Evolutionary conservation across 257 asterid genomes (phyloP).

Genomic region (Parsonsia alboflavescens): DNA sequence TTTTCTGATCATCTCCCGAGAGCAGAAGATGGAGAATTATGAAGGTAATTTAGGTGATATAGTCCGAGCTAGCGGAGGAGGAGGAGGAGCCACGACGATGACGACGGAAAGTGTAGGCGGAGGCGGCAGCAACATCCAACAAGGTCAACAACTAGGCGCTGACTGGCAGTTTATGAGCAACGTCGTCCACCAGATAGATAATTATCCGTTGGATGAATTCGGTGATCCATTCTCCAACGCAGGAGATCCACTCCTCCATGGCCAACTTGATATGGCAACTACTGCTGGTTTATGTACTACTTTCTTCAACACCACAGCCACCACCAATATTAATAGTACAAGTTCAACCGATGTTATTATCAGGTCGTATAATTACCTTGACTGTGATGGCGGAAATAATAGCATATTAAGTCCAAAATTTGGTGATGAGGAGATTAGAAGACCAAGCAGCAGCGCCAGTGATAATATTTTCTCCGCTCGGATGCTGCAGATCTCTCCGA

Average conservation of each 20-base stretch:
- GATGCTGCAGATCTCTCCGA: constrained; percentile 79
- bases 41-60: constrained; percentile 85
- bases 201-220: constrained; percentile 37
- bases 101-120: constrained; percentile 2
- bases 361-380: background rate
- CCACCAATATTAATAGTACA: no score
- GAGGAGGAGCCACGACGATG: background rate
- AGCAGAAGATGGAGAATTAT: constrained; percentile 48
- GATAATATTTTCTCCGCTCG: constrained; percentile 46
- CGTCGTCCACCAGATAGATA: constrained; percentile 3
- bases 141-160: constrained; percentile 6
- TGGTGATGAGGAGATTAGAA: constrained; percentile 36
- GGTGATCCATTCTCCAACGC: constrained; percentile 68
- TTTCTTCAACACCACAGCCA: constrained; percentile 16
- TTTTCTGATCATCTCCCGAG: constrained; percentile 7
- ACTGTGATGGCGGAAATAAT: background rate
- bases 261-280: constrained; percentile 21
- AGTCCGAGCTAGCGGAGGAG: constrained; percentile 42
- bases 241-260: constrained; percentile 71
- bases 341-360: background rate
- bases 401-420: constrained; percentile 5
- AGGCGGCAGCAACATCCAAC: background rate
- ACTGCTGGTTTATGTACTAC: constrained; percentile 2
- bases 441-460: constrained; percentile 14
- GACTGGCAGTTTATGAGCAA: constrained; percentile 47